These are phyloP conservation scores for Fusarium hainanense DNA, from an alignment of 2,329 filamentous ascomycete species.

Conservation along the genomic window DNA sequence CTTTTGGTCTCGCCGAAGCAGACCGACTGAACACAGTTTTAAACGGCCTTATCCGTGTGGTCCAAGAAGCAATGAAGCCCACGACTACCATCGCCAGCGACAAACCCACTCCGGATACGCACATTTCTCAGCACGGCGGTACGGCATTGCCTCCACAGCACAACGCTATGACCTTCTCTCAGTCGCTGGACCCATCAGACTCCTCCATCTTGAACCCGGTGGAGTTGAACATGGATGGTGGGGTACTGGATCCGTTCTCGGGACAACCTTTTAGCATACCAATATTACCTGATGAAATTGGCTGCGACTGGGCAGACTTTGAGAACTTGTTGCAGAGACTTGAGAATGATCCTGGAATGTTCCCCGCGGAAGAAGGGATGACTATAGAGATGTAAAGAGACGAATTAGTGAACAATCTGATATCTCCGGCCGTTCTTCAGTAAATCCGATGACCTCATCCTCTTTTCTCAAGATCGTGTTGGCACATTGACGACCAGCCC, in stretches of 20 bases:
- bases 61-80: slow-evolving; percentile 9
- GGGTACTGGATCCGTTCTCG: neutral
- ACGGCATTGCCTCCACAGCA: fast-evolving
- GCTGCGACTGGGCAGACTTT: slow-evolving; percentile 15
- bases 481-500: too few relatives aligned
- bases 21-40: neutral
- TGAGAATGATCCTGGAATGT: neutral
- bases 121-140: fast-evolving
- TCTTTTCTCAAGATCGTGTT: too few relatives aligned
- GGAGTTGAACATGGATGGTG: fast-evolving
- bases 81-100: fast-evolving
- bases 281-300: slow-evolving; percentile 10
- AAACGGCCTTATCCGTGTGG: neutral
- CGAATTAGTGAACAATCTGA: too few relatives aligned
- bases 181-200: fast-evolving
- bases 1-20: neutral
- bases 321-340: slow-evolving; percentile 8
- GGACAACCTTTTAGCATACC: slow-evolving; percentile 2
- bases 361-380: neutral
- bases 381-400: neutral
- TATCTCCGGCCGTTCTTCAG: too few relatives aligned
- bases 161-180: neutral
- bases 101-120: fast-evolving
- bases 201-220: fast-evolving
- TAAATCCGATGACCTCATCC: too few relatives aligned